A percentile compares a stretch with the other conserved stretches of the same genome.
Conservation (phyloP, 2,329 filamentous ascomycete genomes). For the Penicillium brasilianum region DNA sequence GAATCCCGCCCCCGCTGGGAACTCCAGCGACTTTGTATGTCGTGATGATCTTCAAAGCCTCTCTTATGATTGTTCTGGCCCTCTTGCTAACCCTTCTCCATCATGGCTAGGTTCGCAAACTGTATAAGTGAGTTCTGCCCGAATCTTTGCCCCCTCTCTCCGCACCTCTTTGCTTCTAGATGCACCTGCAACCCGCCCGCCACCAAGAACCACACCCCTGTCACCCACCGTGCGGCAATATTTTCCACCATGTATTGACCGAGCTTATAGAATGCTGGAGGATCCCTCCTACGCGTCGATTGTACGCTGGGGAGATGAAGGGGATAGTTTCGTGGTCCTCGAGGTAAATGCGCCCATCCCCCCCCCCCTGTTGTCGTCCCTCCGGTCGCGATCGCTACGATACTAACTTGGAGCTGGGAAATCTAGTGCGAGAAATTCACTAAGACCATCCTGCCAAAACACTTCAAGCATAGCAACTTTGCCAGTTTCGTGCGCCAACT, state of each 20-base stretch:
- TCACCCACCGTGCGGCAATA: background rate
- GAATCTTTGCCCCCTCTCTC: background rate
- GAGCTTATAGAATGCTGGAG: constrained; percentile 79
- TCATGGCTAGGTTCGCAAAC: constrained; percentile 80
- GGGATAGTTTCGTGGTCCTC: constrained; percentile 94
- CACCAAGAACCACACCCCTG: constrained; percentile 7
- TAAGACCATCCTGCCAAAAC: constrained; percentile 93
- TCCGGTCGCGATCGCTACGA: constrained; percentile 15
- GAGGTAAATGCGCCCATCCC: constrained; percentile 66
- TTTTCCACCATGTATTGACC: constrained; percentile 7
- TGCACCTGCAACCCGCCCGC: constrained; percentile 20
- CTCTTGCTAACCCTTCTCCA: constrained; percentile 26
- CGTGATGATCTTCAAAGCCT: constrained; percentile 22
- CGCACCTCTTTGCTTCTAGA: constrained; percentile 5
- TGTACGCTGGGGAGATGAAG: constrained; percentile 92
- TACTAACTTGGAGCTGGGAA: constrained; percentile 25
- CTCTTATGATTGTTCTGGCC: too few species aligned
- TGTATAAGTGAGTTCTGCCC: constrained; percentile 80
- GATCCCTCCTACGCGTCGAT: constrained; percentile 91
- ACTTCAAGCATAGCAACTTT: constrained; percentile 99
- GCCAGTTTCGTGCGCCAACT: constrained; percentile 94
- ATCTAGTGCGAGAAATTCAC: constrained; percentile 97
- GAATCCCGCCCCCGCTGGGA: constrained; percentile 64
- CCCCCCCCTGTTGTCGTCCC: constrained; percentile 20
- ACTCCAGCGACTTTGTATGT: constrained; percentile 93